Percentiles rank a stretch among this genome's conserved stretches.
phyloP scores from a whole-genome alignment of 2,329 filamentous ascomycete genomes.

The Verticillium nubilum region DNA sequence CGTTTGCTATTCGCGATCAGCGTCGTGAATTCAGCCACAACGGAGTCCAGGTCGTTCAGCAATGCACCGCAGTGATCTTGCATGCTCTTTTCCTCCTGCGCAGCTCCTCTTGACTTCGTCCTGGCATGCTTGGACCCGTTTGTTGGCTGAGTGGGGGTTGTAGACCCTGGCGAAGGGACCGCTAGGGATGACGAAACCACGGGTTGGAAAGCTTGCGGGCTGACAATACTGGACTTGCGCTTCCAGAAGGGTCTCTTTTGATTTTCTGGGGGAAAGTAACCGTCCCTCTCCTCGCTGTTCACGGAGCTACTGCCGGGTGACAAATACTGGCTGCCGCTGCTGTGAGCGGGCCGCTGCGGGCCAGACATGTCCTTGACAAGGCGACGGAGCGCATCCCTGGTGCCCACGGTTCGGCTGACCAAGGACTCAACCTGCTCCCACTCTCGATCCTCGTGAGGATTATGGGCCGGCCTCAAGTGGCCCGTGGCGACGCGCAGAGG shows the following conservation, averaged over 20 bases:
- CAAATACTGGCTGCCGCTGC: constrained; percentile 27
- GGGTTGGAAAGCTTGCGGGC: constrained; percentile 34
- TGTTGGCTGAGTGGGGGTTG: constrained; percentile 21
- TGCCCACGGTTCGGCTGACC: constrained; percentile 80
- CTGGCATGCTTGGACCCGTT: constrained; percentile 24
- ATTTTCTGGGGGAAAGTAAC: constrained; percentile 43
- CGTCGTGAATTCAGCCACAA: constrained; percentile 74
- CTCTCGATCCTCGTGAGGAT: constrained; percentile 64
- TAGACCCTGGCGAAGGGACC: constrained; percentile 34
- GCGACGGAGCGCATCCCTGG: constrained; percentile 79
- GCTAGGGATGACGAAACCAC: constrained; percentile 32
- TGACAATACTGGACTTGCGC: constrained; percentile 62
- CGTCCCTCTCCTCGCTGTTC: constrained; percentile 40
- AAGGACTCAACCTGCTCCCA: constrained; percentile 84
- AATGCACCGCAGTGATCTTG: constrained; percentile 80
- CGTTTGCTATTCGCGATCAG: constrained; percentile 76
- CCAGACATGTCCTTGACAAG: constrained; percentile 80
- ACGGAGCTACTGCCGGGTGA: constrained; percentile 22
- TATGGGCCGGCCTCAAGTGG: constrained; percentile 22
- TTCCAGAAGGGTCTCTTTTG: constrained; percentile 86
- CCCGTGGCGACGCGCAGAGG: constrained; percentile 21
- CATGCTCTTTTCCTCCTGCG: constrained; percentile 57
- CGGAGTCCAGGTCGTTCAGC: constrained; percentile 77
- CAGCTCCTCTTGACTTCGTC: constrained; percentile 28
- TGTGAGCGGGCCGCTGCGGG: constrained; percentile 39